phyloP scores from a whole-genome alignment of 192 early-diverging fungal genomes.

The Podila verticillata region DNA sequence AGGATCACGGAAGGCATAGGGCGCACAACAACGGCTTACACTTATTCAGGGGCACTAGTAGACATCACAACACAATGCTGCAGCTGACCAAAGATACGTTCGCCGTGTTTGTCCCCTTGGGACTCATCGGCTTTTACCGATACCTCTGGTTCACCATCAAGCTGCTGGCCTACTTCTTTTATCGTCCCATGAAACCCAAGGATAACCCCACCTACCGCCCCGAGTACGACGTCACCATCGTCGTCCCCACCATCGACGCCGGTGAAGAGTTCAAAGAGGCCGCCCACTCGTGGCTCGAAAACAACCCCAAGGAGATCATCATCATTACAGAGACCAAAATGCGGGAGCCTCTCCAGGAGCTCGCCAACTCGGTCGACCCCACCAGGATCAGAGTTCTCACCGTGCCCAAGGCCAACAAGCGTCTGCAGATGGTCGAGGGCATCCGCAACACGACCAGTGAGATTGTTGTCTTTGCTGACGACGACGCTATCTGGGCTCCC shows the following conservation, averaged over 20 bases:
- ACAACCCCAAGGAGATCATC: conserved; percentile 75
- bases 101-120: conserved; percentile 74
- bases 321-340: conserved; percentile 72
- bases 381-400: conserved; percentile 63
- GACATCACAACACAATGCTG: conserved; percentile 56
- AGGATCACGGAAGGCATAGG: too few relatives aligned
- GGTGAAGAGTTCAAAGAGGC: conserved; percentile 79
- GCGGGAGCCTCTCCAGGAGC: conserved; percentile 59
- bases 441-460: conserved; percentile 69
- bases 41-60: background rate
- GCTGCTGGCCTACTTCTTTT: conserved; percentile 68
- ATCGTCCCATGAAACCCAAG: conserved; percentile 69
- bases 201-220: conserved; percentile 64
- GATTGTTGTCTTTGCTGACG: conserved; percentile 75
- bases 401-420: conserved; percentile 68
- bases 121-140: conserved; percentile 78
- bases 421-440: conserved; percentile 76
- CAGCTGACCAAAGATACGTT: conserved; percentile 75
- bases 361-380: conserved; percentile 70
- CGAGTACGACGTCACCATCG: conserved; percentile 72
- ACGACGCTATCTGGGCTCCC: conserved; percentile 75
- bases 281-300: conserved; percentile 67
- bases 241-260: conserved; percentile 80
- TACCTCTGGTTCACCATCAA: conserved; percentile 78
- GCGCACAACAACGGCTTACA: too few relatives aligned